These are phyloP conservation scores for Liquidambar formosana DNA, from an alignment of 164 flowering plant genomes.

Conservation along the genomic window DNA sequence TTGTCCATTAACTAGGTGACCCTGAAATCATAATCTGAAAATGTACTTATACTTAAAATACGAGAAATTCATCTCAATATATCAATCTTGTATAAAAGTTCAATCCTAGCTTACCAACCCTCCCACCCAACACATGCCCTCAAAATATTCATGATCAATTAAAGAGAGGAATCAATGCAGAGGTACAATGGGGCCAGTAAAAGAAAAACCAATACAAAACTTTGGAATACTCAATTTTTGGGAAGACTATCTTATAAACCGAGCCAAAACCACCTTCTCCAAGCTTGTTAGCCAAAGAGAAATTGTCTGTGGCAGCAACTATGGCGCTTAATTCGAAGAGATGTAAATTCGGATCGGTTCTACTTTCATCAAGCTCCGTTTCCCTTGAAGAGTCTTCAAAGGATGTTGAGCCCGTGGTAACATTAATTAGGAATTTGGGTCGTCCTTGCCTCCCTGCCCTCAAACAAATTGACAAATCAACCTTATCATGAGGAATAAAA, in stretches of 20 bases:
- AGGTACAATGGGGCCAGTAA: too few species aligned
- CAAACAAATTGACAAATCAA: too few species aligned
- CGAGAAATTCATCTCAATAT: not conserved
- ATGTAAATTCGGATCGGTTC: conserved; percentile 11
- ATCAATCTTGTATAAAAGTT: not conserved
- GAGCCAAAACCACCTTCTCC: conserved; percentile 60
- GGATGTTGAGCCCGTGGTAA: too few species aligned
- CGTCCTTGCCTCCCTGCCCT: too few species aligned
- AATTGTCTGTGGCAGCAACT: conserved; percentile 34
- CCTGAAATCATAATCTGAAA: conserved; percentile 17
- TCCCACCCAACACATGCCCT: not conserved
- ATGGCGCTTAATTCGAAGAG: conserved; percentile 20
- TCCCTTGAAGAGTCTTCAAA: too few species aligned
- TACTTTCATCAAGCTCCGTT: not conserved
- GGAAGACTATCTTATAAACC: conserved; percentile 37
- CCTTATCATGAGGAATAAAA: too few species aligned
- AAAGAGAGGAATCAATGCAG: not conserved
- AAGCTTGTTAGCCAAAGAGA: conserved; percentile 35
- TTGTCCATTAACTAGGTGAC: conserved; percentile 27
- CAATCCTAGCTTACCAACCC: not conserved
- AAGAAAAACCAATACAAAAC: not conserved
- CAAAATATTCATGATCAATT: too few species aligned
- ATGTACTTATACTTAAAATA: not conserved
- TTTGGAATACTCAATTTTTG: not conserved
- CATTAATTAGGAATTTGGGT: too few species aligned